Evolutionary conservation across 2,329 filamentous ascomycete species (phyloP), one percentile per base, ranked within the genome.

Genomic region (Didymella segeticola): DNA sequence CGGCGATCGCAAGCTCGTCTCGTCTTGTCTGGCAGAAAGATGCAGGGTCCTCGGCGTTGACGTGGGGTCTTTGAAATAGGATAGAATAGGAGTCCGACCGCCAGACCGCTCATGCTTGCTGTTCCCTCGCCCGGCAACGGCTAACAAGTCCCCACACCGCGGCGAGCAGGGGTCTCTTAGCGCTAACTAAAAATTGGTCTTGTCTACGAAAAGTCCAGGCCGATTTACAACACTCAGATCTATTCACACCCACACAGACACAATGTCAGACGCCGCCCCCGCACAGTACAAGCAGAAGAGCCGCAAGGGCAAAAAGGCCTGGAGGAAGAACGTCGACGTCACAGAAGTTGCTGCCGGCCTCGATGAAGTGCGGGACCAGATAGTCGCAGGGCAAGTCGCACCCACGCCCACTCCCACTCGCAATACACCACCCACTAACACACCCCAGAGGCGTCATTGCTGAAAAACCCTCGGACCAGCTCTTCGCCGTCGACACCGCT

Each of bases 251-350:
- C 29, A 42, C 34, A 42, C 49, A 17, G 33, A 15, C 26, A 25
- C 7, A 27, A 54, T 54, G 51, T 45, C 59, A 20, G 66, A 64
- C 11, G 77, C 82, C 29, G 89, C 90, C 15, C 93, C 92, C 10
- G 86, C 88, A 59, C 91, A 96, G 63, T 87, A 89, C 77, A 92
- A 86, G 60, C 95, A 99, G 76, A 86, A 92, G 22, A 98, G 93
- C 5, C 85, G 95, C 72, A 99, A 99, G 75, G 95, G 96, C 67
- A 98, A 98, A 79, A 98, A 96, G 80, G 93, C 95, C 26, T 99
- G 95, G 95, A 86, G 95, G 71, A 99, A 98, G 77, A 96, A 99
- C 78, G 91, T 99, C 75, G 91, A 99, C 77, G 85, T 98, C 58
- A 89, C 90, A 23, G 88, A 96, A 58, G 85, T 99, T 22, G 84